These are phyloP conservation scores for Chalciporus chontae DNA, from an alignment of 768 basidiomycete genomes.

Conservation along the genomic window DNA sequence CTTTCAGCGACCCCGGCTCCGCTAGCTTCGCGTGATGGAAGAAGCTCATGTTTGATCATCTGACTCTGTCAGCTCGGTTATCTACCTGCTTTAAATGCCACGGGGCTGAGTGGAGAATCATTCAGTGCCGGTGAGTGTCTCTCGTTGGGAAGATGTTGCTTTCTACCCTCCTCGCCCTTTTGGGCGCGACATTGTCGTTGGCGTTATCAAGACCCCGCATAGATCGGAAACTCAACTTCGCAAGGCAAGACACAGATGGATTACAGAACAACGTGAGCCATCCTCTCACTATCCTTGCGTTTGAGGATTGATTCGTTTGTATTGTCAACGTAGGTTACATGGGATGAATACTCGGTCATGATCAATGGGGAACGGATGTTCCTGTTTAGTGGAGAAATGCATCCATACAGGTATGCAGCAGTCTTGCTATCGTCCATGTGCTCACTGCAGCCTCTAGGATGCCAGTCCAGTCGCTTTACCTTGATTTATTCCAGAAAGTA, in stretches of 20 bases:
- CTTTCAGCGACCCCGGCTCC: neutral
- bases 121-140: neutral
- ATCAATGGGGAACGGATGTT: slow-evolving; percentile 56
- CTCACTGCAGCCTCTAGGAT: slow-evolving; percentile 11
- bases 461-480: slow-evolving; percentile 35
- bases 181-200: slow-evolving; percentile 8
- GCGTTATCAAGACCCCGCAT: slow-evolving; percentile 8
- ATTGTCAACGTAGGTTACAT: slow-evolving; percentile 37
- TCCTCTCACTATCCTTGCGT: neutral
- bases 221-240: slow-evolving; percentile 14
- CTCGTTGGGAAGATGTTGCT: slow-evolving; percentile 6
- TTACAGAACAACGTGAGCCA: slow-evolving; percentile 17
- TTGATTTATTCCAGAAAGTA: slow-evolving; percentile 60
- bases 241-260: slow-evolving; percentile 10
- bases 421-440: neutral
- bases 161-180: slow-evolving; percentile 8
- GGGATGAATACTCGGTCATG: slow-evolving; percentile 59
- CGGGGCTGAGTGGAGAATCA: neutral
- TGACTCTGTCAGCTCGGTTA: neutral
- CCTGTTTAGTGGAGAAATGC: slow-evolving; percentile 59
- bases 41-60: neutral
- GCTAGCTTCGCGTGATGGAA: neutral
- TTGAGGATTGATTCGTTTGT: neutral
- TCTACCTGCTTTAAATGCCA: slow-evolving; percentile 1
- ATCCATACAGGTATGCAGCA: slow-evolving; percentile 46